Percentiles rank a stretch among this genome's conserved stretches.
Conservation (phyloP, 306 rosid genomes). For the Malus fusca region DNA sequence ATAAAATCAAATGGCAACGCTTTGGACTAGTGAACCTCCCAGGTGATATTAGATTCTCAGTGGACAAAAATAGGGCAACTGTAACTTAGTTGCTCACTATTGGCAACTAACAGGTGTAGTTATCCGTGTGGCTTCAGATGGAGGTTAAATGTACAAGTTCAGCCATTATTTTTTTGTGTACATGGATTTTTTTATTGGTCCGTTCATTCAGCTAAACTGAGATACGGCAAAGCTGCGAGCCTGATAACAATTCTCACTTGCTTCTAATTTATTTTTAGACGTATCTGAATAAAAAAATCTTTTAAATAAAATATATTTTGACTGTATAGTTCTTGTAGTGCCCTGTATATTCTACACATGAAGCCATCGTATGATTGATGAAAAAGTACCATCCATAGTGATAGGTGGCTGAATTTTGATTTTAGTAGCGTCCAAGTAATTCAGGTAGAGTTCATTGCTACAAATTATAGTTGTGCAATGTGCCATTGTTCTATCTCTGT, state of each 20-base stretch:
- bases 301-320: not conserved
- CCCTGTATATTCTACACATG: not conserved
- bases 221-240: not conserved
- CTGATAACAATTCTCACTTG: not conserved
- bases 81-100: not conserved
- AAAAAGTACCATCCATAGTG: not conserved
- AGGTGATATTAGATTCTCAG: not conserved
- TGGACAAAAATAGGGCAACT: not conserved
- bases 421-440: not conserved
- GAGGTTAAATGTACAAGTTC: not conserved
- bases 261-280: not conserved
- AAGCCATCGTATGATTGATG: not conserved
- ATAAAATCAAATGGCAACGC: not conserved
- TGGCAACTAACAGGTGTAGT: not conserved
- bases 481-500: not conserved
- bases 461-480: not conserved
- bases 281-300: not conserved
- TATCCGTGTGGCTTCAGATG: not conserved
- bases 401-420: not conserved
- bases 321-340: not conserved
- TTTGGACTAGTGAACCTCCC: not conserved
- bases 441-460: not conserved
- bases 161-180: not conserved
- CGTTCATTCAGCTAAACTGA: not conserved
- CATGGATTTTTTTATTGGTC: not conserved